Evolutionary conservation across 78 protist genomes (phyloP).

Genomic region (Planoprotostelium fungivorum): DNA sequence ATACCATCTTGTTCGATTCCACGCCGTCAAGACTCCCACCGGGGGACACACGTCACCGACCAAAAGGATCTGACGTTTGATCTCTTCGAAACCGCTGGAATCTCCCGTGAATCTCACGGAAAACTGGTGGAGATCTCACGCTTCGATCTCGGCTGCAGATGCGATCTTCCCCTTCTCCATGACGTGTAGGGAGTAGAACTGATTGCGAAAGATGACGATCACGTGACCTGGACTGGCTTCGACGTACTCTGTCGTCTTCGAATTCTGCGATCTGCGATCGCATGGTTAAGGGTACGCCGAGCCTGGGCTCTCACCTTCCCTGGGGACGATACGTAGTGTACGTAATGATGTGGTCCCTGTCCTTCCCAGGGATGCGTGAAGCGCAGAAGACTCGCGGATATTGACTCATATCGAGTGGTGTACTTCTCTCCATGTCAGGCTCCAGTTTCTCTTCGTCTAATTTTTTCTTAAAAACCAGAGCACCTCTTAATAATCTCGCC

Average conservation of each 20-base stretch:
- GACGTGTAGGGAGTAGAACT: not conserved
- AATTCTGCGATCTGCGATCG: not conserved
- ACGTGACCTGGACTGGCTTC: not conserved
- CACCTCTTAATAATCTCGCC: not conserved
- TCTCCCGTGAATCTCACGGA: not conserved
- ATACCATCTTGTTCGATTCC: not conserved
- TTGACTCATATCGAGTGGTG: not conserved
- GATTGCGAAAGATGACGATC: not conserved
- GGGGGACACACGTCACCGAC: constrained; percentile 1
- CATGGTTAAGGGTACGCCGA: not conserved
- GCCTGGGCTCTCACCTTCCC: not conserved
- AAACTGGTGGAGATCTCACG: not conserved
- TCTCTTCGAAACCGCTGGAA: not conserved
- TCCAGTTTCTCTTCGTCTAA: not conserved
- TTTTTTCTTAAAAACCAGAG: not conserved
- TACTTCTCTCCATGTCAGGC: not conserved
- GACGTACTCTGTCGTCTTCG: not conserved
- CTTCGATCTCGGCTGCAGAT: not conserved
- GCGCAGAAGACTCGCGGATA: constrained; percentile 3
- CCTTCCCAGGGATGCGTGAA: not conserved
- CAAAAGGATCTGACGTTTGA: not conserved
- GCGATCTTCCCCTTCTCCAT: not conserved
- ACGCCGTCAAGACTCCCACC: not conserved
- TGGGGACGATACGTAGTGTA: not conserved
- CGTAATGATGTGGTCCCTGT: not conserved